These are phyloP conservation scores for Alternaria novae-zelandiae DNA, from an alignment of 2,329 filamentous ascomycete genomes.

Conservation along the genomic window DNA sequence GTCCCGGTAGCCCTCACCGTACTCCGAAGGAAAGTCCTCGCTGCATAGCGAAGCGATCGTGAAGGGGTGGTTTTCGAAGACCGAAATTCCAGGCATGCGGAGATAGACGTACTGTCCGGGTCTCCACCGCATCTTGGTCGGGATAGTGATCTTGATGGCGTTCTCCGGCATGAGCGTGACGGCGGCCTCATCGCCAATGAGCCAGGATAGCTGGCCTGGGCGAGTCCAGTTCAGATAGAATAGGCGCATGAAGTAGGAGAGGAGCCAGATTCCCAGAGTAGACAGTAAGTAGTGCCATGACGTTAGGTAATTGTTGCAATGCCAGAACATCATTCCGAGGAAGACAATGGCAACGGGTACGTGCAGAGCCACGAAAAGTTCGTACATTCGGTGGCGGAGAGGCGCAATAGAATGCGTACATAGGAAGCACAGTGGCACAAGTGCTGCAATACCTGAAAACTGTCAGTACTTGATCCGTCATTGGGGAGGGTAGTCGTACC, in stretches of 20 bases:
- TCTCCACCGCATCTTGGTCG: constrained; percentile 90
- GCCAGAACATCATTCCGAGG: constrained; percentile 89
- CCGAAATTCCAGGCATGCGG: constrained; percentile 87
- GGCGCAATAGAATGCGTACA: constrained; percentile 84
- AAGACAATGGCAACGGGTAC: constrained; percentile 82
- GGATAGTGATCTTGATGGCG: constrained; percentile 93
- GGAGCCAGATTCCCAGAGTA: constrained; percentile 77
- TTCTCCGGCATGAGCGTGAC: constrained; percentile 90
- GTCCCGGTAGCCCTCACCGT: constrained; percentile 85
- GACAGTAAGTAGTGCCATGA: constrained; percentile 90
- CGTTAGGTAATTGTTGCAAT: constrained; percentile 88
- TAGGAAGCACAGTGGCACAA: constrained; percentile 81
- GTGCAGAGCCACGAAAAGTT: constrained; percentile 83
- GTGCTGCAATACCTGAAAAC: constrained; percentile 64
- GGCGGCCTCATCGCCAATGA: constrained; percentile 90
- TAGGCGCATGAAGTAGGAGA: constrained; percentile 75
- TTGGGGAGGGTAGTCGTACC: constrained; percentile 55
- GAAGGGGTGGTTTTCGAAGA: constrained; percentile 94
- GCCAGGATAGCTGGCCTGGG: constrained; percentile 77
- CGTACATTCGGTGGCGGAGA: constrained; percentile 79
- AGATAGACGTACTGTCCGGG: constrained; percentile 95
- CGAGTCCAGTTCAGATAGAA: constrained; percentile 91
- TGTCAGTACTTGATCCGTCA: constrained; percentile 14
- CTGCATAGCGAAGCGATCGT: constrained; percentile 93
- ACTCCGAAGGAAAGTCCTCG: constrained; percentile 90